Evolutionary conservation across 805 yeast genomes (phyloP), one percentile per base, ranked within the genome.

Genomic region (Candida orba): DNA sequence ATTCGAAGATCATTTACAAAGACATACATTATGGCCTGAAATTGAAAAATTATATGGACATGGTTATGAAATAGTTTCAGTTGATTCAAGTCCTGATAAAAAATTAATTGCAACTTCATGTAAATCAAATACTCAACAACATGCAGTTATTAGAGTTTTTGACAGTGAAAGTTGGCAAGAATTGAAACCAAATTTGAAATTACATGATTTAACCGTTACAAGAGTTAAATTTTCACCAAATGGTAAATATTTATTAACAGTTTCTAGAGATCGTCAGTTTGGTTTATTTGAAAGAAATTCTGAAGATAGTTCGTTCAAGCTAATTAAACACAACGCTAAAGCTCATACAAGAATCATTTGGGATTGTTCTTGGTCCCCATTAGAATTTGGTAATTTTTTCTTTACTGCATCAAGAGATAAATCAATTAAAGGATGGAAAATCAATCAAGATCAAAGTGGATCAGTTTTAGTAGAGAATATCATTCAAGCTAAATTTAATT

Each of bases 21-120:
- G 98, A 56, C 87, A 81, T 58, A 86, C 98, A 0, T 68, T 93
- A 42, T 93, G 95, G 83, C 99, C 99, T 0, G 99, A 93, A 59
- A 68, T 83, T 44, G 99, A 93, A 56, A 93, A 93, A 60, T 64
- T 93, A 36, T 93, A 93, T 57, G 99, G 99, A 0, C 99, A 93
- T 62, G 99, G 99, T 8, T 95, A 88, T 63, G 99, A 95, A 60
- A 79, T 90, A 33, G 78, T 88, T 0, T 75, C 91, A 37, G 72
- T 89, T 34, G 95, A 85, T 42, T 74, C 80, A 2, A 77, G 88
- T 8, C 78, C 81, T 5, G 79, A 75, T 53, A 74, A 78, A 13
- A 59, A 65, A 32, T 60, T 83, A 23, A 72, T 93, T 36, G 96
- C 96, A 3, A 79, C 95, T 8, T 85, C 97, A n/a, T 91, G 97